Conservation (phyloP, 345 rosid genomes). For the Microcos paniculata region DNA sequence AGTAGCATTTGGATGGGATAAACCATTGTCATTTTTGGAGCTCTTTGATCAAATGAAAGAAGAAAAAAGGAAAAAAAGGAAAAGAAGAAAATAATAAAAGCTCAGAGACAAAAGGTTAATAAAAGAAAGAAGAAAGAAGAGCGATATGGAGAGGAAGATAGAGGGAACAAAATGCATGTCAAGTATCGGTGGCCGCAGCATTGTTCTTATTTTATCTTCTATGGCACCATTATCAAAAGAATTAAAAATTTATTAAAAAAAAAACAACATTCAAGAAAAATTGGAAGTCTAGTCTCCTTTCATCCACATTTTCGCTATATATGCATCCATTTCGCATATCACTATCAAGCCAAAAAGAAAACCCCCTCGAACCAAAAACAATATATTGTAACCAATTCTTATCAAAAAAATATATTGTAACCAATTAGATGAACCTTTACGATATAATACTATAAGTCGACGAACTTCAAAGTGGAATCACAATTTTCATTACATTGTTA, state of each 20-base stretch:
- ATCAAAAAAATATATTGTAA: too few species aligned
- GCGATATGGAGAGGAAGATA: neutral
- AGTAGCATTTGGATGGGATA: neutral
- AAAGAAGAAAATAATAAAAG: neutral
- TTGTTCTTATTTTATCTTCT: slow-evolving; percentile 20
- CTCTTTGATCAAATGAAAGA: neutral
- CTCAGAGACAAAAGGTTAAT: neutral
- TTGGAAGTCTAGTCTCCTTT: neutral
- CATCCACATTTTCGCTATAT: neutral
- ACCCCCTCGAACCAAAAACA: too few species aligned
- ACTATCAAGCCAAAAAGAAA: too few species aligned
- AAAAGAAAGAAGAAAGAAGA: slow-evolving; percentile 12
- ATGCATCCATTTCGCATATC: too few species aligned
- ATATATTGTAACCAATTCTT: too few species aligned
- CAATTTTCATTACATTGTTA: too few species aligned
- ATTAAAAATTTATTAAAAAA: neutral
- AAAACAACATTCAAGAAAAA: neutral
- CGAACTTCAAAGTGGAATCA: too few species aligned
- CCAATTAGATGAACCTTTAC: too few species aligned
- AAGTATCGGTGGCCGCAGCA: slow-evolving; percentile 31
- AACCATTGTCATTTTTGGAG: neutral
- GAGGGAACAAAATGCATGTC: slow-evolving; percentile 1
- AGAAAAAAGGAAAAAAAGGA: neutral
- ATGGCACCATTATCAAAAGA: neutral
- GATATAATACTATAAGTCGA: too few species aligned